Evolutionary conservation across 1,284 basidiomycete species (phyloP).

Genomic region (Microbotryum scabiosae): DNA sequence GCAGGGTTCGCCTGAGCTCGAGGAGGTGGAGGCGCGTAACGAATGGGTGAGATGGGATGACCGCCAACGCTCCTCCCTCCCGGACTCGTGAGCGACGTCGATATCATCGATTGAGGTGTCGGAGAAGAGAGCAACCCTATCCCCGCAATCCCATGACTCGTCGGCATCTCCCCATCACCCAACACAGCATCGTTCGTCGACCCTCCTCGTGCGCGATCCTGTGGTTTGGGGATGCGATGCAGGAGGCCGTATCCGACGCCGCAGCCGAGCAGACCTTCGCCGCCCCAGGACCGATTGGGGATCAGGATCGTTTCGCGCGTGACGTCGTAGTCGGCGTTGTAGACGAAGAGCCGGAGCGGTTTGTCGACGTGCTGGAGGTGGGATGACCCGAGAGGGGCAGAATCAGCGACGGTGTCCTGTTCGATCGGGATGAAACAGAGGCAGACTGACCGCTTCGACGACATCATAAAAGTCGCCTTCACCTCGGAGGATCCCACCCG

Average conservation of each 20-base stretch:
- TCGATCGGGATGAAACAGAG: slow-evolving; percentile 1
- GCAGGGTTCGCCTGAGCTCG: too few relatives aligned
- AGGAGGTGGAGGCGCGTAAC: too few relatives aligned
- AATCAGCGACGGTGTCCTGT: neutral
- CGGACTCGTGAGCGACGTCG: too few relatives aligned
- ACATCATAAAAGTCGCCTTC: slow-evolving; percentile 96
- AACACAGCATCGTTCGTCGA: too few relatives aligned
- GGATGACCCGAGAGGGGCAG: neutral
- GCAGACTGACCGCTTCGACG: slow-evolving; percentile 67
- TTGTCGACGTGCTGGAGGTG: slow-evolving; percentile 72
- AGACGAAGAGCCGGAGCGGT: slow-evolving; percentile 86
- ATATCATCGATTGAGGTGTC: too few relatives aligned
- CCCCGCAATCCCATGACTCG: too few relatives aligned
- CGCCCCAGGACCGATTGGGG: slow-evolving; percentile 91
- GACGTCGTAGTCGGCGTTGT: slow-evolving; percentile 86
- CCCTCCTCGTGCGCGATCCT: slow-evolving; percentile 6
- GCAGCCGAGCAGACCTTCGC: slow-evolving; percentile 84
- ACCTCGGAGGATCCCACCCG: slow-evolving; percentile 80
- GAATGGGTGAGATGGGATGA: too few relatives aligned
- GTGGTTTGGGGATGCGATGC: slow-evolving; percentile 68
- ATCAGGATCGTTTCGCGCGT: slow-evolving; percentile 47
- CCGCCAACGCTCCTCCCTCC: too few relatives aligned
- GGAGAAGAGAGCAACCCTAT: too few relatives aligned
- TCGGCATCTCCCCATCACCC: too few relatives aligned
- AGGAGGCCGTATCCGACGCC: slow-evolving; percentile 76